Evolutionary conservation across 2,329 filamentous ascomycete species (phyloP).

Genomic region (Trichoderma koningiopsis): DNA sequence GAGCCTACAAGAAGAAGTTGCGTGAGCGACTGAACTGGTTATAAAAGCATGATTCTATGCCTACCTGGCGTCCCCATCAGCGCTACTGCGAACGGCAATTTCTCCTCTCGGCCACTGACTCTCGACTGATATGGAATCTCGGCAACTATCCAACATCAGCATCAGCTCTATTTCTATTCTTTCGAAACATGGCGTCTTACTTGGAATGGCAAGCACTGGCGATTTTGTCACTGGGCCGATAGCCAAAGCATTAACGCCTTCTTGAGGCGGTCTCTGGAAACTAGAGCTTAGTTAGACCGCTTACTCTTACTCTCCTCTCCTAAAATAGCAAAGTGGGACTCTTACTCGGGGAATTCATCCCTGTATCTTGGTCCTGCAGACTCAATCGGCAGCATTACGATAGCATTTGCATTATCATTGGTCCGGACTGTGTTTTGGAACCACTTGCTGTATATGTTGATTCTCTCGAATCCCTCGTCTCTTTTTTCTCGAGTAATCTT

Average conservation of each 20-base stretch:
- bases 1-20: no score
- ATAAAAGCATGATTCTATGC: neutral
- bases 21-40: no score
- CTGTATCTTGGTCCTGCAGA: neutral
- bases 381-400: neutral
- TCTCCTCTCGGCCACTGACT: neutral
- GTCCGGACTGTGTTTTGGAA: neutral
- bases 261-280: neutral
- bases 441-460: neutral
- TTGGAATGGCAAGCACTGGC: neutral
- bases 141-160: neutral
- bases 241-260: neutral
- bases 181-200: neutral
- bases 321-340: no score
- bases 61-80: neutral
- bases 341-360: constrained; percentile 6
- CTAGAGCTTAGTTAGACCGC: neutral
- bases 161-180: neutral
- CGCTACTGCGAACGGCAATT: neutral
- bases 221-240: neutral
- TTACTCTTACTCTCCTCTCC: no score
- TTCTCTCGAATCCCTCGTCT: neutral
- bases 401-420: neutral
- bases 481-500: neutral
- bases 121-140: constrained; percentile 2